Percentiles rank a stretch among this genome's conserved stretches.
phyloP scores from a whole-genome alignment of 768 basidiomycete species.

The Collybiopsis luxurians region DNA sequence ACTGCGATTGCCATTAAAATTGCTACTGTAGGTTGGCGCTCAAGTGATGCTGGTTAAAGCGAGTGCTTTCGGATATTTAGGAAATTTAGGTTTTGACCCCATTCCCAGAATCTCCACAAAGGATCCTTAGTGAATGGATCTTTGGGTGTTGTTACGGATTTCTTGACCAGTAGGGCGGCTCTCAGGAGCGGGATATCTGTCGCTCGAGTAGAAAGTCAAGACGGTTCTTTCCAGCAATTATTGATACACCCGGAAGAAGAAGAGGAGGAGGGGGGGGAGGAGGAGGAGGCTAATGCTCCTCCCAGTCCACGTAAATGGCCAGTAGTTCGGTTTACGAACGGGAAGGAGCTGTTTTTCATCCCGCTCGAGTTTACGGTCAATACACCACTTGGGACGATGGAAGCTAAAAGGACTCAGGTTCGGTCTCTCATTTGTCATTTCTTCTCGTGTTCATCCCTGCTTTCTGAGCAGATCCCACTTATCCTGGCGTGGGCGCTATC shows the following conservation, averaged over 20 bases:
- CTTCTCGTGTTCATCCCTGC: too few species aligned
- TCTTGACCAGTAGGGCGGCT: slow-evolving; percentile 44
- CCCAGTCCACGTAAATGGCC: slow-evolving; percentile 45
- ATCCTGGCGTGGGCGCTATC: slow-evolving; percentile 89
- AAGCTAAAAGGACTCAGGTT: slow-evolving; percentile 62
- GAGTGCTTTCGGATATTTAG: background rate
- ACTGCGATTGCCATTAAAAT: background rate
- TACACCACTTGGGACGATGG: slow-evolving; percentile 54
- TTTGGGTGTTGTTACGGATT: slow-evolving; percentile 52
- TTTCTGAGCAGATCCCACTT: slow-evolving; percentile 54
- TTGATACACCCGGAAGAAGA: background rate
- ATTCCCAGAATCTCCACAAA: slow-evolving; percentile 62
- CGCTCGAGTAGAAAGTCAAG: slow-evolving; percentile 26
- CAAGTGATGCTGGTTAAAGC: slow-evolving; percentile 87
- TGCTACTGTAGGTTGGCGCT: slow-evolving; percentile 54
- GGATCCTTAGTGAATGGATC: slow-evolving; percentile 72
- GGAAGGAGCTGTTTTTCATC: slow-evolving; percentile 41
- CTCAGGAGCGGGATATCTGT: slow-evolving; percentile 32
- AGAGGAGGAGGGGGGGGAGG: background rate
- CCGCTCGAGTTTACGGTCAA: slow-evolving; percentile 64
- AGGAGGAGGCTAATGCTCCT: slow-evolving; percentile 1
- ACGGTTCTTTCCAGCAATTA: background rate
- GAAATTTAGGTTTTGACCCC: background rate
- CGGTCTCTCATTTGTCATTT: too few species aligned
- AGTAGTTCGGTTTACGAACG: slow-evolving; percentile 55